phyloP scores from a whole-genome alignment of 73 alveolate genomes.

The Halteria grandinella region DNA sequence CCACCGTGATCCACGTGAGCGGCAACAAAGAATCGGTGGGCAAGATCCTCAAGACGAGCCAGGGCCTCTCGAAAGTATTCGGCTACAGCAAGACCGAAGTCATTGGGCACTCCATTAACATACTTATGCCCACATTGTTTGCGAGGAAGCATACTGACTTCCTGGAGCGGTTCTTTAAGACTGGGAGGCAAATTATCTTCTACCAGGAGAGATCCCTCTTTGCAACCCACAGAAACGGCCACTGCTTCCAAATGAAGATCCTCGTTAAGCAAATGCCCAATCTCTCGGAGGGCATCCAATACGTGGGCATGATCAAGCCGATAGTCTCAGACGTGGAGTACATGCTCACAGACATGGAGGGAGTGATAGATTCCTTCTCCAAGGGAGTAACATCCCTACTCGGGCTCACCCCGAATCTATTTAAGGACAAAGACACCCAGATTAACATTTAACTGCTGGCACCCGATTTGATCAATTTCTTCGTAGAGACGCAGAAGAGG shows the following conservation, averaged over 20 bases:
- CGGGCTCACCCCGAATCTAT: constrained; percentile 42
- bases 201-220: constrained; percentile 44
- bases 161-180: constrained; percentile 58
- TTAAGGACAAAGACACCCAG: constrained; percentile 52
- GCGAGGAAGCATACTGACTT: constrained; percentile 54
- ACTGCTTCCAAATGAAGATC: constrained; percentile 57
- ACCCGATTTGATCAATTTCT: constrained; percentile 44
- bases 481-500: constrained; percentile 11
- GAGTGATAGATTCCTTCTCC: constrained; percentile 47
- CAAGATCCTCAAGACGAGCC: constrained; percentile 44
- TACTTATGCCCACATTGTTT: constrained; percentile 60
- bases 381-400: constrained; percentile 48
- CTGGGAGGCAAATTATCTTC: constrained; percentile 54
- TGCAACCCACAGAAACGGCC: constrained; percentile 58
- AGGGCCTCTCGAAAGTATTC: constrained; percentile 46
- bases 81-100: constrained; percentile 59
- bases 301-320: constrained; percentile 63
- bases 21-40: constrained; percentile 60
- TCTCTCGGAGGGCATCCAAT: constrained; percentile 40
- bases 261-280: constrained; percentile 55
- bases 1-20: constrained; percentile 55
- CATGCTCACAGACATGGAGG: constrained; percentile 50
- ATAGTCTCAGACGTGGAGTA: constrained; percentile 29
- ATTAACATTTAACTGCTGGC: constrained; percentile 50
- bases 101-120: constrained; percentile 53